These are phyloP conservation scores for Dittrichia graveolens DNA, from an alignment of 129 eudicot species.

Conservation along the genomic window DNA sequence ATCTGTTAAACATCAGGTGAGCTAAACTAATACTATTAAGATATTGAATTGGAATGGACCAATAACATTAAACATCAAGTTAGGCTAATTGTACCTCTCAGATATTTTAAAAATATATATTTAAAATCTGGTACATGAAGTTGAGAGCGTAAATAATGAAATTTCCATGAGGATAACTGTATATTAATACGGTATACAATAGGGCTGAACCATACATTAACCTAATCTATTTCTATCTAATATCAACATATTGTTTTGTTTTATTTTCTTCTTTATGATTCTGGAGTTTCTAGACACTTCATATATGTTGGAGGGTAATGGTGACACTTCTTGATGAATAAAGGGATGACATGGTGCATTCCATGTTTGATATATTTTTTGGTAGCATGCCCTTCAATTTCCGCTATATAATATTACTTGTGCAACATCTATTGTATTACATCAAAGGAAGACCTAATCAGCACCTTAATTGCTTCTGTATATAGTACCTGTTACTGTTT, in stretches of 20 bases:
- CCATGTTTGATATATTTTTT: slow-evolving; percentile 29
- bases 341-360: slow-evolving; percentile 19
- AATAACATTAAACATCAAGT: too few species aligned
- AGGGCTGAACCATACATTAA: too few species aligned
- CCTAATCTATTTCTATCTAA: too few species aligned
- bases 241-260: too few species aligned
- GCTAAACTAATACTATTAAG: slow-evolving; percentile 22
- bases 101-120: slow-evolving; percentile 10
- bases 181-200: too few species aligned
- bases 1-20: slow-evolving; percentile 24
- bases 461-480: slow-evolving; percentile 1
- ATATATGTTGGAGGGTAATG: slow-evolving; percentile 24
- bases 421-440: neutral
- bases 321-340: slow-evolving; percentile 27
- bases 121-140: slow-evolving; percentile 25
- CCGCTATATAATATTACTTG: neutral
- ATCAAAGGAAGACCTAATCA: too few species aligned
- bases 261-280: too few species aligned
- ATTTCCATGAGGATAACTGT: too few species aligned
- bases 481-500: slow-evolving; percentile 20
- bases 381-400: slow-evolving; percentile 18
- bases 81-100: slow-evolving; percentile 4
- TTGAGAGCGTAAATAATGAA: too few species aligned
- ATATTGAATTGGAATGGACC: slow-evolving; percentile 25
- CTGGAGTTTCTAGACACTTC: slow-evolving; percentile 3